Evolutionary conservation across 2,329 filamentous ascomycete species (phyloP), one percentile per base, ranked within the genome.

Genomic region (Microcyclosporella mali): DNA sequence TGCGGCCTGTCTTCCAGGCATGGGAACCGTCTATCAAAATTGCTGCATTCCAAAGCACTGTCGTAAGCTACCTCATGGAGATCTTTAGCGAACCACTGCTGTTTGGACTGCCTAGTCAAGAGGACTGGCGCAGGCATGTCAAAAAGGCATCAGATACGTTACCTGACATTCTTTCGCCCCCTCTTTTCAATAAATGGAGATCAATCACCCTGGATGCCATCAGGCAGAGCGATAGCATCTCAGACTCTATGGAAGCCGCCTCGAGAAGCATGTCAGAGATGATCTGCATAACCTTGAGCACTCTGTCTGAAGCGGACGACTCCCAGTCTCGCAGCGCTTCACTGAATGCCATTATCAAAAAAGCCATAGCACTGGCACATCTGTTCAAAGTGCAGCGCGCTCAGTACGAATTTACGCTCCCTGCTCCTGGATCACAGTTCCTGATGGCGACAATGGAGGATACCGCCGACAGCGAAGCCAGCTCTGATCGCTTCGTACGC

Each of bases 131-230:
- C 10, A 39, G 33, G n/a, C 36, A 44, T n/a, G 18, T 60, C 18
- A 46, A 47, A 17, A 49, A 50, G 40, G 50, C 56, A 15, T 48
- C 49, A 10, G 45, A 56, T 17, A 49, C 46, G 6, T 30, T 62
- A 19, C 45, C 49, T 3, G 15, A 43, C 16, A 46, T 60, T 1
- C 46, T 62, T 12, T 40, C 43, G n/a, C 43, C 52, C 34, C 73
- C 77, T 48, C 67, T 73, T 21, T 70, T 81, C 48, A 83, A 82
- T 57, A 75, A 80, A 56, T 84, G 81, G 81, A 77, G 81, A 30
- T 77, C 80, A 4, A 69, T 72, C n/a, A 84, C 81, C 1, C 69
- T 84, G 31, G 70, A 75, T 18, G 69, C 81, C 33, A 61, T 84
- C 38, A 72, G 71, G 41, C 77, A 76, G 53, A 75, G 77, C 29